Evolutionary conservation across 257 asterid species (phyloP), one percentile per base, ranked within the genome.

Genomic region (Voacanga thouarsii): DNA sequence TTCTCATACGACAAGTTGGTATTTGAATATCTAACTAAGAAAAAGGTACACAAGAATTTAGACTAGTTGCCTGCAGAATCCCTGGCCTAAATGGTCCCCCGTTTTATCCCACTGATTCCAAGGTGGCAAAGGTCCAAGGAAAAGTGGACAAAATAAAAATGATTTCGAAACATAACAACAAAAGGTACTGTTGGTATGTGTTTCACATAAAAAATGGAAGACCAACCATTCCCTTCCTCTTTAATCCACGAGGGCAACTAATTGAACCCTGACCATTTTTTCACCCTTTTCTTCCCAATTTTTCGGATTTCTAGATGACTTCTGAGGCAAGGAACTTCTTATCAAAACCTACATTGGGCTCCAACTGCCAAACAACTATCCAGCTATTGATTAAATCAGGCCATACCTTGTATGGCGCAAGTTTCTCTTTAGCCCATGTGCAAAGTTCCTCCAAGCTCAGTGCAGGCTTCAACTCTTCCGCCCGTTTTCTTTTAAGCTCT

Each of bases 351-450:
- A 71, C 61, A 30, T 33, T 33, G 19, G n/a, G n/a, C 39, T 45
- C 77, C 37, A 56, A 74, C 39, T 74, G 30, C 5, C 53, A 37
- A 53, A 37, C 21, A 12, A 53, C 24, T 0, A 55, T 37, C 23
- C 16, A 18, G 49, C 33, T 23, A 3, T 15, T 7, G n/a, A 74
- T 23, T 26, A 26, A 23, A 71, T 37, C 26, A 45, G 49, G 68
- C 16, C 67, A 30, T 86, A 95, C 99, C 99, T 95, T 95, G 88
- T 95, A 95, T 4, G 98, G 98, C 37, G 99, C 98, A 47, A 95
- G 97, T 84, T 88, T 95, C 87, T 93, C 96, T 86, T 91, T 93
- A 19, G 97, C 98, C 99, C 99, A 95, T 11, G 70, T 69, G 9
- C 89, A 72, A 45, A 95, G 91, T 89, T 93, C 97, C 77, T 89